phyloP scores from a whole-genome alignment of 768 basidiomycete genomes.

The Trametes sanguinea region DNA sequence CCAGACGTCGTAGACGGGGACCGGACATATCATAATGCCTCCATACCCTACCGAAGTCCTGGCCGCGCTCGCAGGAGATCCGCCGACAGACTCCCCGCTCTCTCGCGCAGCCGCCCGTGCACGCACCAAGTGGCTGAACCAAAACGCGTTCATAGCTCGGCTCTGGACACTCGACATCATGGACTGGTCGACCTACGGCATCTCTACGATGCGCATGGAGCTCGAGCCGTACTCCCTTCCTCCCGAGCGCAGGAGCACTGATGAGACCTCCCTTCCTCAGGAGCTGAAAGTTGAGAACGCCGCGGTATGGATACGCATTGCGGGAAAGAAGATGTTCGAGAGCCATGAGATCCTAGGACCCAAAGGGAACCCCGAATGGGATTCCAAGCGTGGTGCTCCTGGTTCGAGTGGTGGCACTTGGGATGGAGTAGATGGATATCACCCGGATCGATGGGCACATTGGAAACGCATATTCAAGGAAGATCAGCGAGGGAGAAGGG shows the following conservation, averaged over 20 bases:
- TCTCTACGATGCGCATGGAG: slow-evolving; percentile 10
- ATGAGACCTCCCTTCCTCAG: background rate
- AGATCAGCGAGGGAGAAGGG: background rate
- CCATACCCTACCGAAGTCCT: background rate
- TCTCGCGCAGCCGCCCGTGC: background rate
- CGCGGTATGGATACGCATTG: slow-evolving; percentile 8
- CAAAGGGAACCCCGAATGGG: slow-evolving; percentile 18
- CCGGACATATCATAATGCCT: too few species aligned
- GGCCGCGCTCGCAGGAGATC: slow-evolving; percentile 1
- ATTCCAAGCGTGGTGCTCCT: background rate
- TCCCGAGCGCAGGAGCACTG: background rate
- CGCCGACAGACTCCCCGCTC: background rate
- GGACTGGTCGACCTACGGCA: slow-evolving; percentile 12
- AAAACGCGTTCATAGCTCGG: slow-evolving; percentile 10
- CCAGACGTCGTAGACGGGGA: too few species aligned
- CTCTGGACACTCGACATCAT: slow-evolving; percentile 14
- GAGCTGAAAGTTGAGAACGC: slow-evolving; percentile 15
- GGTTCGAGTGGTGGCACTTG: slow-evolving; percentile 14
- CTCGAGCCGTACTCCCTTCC: slow-evolving; percentile 13
- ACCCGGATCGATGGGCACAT: slow-evolving; percentile 17
- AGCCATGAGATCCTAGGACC: slow-evolving; percentile 11
- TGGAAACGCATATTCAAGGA: slow-evolving; percentile 18
- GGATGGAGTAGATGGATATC: slow-evolving; percentile 21
- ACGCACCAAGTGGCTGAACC: slow-evolving; percentile 17
- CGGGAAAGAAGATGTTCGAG: slow-evolving; percentile 12